Evolutionary conservation across 2,329 filamentous ascomycete genomes (phyloP), one percentile per base, ranked within the genome.

Genomic region (Aspergillus udagawae): DNA sequence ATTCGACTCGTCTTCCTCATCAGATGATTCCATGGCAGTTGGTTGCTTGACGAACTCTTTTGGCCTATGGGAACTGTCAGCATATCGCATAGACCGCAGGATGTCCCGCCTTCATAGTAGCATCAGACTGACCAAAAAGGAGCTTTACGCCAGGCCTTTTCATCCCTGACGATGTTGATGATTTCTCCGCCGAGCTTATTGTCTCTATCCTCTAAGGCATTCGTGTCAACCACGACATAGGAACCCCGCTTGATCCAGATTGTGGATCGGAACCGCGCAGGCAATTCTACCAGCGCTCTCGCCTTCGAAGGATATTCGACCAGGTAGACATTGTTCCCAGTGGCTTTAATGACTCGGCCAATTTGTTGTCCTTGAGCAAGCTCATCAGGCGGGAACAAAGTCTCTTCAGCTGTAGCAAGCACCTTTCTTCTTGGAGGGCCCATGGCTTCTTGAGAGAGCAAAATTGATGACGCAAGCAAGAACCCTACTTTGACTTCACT

Each of bases 201-300:
- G 48, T 88, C 87, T 52, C 86, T 78, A 25, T 83, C 85, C 28
- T 86, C 85, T 41, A 87, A 79, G 1, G 83, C 80, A 29, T 82
- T 80, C 25, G 84, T 88, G 63, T 97, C 90, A 14, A 96, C 82
- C 10, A 97, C 77, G 29, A 97, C 92, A 73, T 88, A 97, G 0
- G 91, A 91, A 29, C 92, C 90, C 20, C 91, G 86, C 75, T 90
- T 92, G 73, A 97, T 89, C 90, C 91, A 97, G 62, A 97, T 91
- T 2, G 91, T 94, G 63, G 91, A 94, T 60, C 93, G 89, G 72
- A 97, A 97, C 44, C 87, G 86, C 27, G 91, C 80, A 9, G 90
- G 88, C 21, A 99, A 84, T 79, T 97, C 92, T 23, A 92, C 87
- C 20, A 95, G 78, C 42, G 93, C 75, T 6, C 82, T 77, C 67